Conservation (phyloP, 169 alveolate genomes). For the Cardiosporidium cionae region DNA sequence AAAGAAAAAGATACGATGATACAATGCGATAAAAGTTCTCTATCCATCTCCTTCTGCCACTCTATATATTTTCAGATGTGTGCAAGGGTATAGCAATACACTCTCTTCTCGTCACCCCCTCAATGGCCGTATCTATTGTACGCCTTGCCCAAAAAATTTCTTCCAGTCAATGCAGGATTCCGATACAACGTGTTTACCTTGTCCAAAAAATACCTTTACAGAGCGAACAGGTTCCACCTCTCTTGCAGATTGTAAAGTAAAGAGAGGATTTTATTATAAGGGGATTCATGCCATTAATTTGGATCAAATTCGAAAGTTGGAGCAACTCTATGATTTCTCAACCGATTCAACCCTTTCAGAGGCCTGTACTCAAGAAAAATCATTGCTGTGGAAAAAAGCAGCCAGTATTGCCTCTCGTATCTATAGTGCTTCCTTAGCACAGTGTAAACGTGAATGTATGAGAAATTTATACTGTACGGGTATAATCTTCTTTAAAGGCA, state of each 20-base stretch:
- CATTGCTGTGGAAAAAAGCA: too few relatives aligned
- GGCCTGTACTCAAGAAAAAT: too few relatives aligned
- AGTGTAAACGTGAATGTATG: not conserved
- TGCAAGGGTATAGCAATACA: not conserved
- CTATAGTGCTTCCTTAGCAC: too few relatives aligned
- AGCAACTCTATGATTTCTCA: not conserved
- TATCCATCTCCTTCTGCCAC: too few relatives aligned
- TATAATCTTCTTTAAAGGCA: not conserved
- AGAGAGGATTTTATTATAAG: not conserved
- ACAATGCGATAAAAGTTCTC: too few relatives aligned
- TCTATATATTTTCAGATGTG: too few relatives aligned
- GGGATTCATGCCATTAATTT: not conserved
- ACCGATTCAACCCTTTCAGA: too few relatives aligned
- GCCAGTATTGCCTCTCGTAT: too few relatives aligned
- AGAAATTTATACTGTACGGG: not conserved
- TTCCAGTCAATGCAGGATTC: not conserved
- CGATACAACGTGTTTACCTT: not conserved
- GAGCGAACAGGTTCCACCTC: not conserved
- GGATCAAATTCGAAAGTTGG: not conserved
- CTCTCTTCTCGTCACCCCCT: not conserved
- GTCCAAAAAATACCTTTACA: not conserved
- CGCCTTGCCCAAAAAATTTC: not conserved
- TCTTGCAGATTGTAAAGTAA: not conserved
- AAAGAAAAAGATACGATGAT: too few relatives aligned
- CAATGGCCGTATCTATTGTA: not conserved